Percentiles rank a stretch among this genome's conserved stretches.
Evolutionary conservation across 2,329 filamentous ascomycete species (phyloP).

Genomic region (Alternaria ethzedia): DNA sequence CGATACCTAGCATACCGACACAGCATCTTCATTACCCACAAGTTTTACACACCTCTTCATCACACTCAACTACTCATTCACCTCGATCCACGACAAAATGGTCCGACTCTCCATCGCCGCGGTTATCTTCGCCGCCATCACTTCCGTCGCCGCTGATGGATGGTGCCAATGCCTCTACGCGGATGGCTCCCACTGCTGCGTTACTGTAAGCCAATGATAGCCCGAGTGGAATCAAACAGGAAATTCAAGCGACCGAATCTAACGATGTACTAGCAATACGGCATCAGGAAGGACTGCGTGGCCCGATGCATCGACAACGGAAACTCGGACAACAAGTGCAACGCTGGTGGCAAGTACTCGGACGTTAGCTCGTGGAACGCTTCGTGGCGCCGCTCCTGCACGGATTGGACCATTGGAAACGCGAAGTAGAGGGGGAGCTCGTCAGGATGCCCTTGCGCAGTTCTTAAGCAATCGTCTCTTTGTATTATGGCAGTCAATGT

Average conservation of each 20-base stretch:
- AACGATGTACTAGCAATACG: not conserved
- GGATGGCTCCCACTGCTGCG: conserved; percentile 11
- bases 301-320: not conserved
- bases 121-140: not conserved
- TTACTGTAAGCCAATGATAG: conserved; percentile 1
- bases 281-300: not conserved
- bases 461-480: not conserved
- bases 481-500: not conserved
- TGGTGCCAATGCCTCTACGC: conserved; percentile 6
- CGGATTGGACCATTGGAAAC: not conserved
- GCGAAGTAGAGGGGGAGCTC: not conserved
- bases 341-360: conserved; percentile 10
- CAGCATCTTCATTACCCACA: conserved; percentile 1
- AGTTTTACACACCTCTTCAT: not conserved
- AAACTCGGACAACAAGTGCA: conserved; percentile 1
- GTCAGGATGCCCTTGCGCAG: not conserved
- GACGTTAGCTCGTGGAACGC: not conserved
- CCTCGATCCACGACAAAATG: not conserved
- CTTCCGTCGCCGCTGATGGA: conserved; percentile 5
- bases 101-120: conserved; percentile 2
- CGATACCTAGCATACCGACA: not conserved
- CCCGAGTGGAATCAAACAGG: not conserved
- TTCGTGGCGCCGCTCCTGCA: not conserved
- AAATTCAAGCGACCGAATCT: not conserved
- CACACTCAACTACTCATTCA: not conserved